These are phyloP conservation scores for Beauveria bassiana DNA, from an alignment of 2,329 filamentous ascomycete species.

Conservation along the genomic window DNA sequence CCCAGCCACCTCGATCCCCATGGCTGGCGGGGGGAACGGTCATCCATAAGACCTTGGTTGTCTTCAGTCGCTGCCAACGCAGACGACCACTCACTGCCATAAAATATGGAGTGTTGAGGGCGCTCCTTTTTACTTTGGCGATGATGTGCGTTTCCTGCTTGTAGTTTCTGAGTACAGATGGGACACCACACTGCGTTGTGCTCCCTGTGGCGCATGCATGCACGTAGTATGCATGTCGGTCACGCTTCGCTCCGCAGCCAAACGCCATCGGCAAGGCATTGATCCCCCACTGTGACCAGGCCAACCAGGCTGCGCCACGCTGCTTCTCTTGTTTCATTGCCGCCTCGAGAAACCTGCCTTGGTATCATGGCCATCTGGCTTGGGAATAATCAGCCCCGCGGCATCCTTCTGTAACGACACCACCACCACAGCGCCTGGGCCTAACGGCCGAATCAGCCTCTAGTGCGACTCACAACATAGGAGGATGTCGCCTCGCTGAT, in stretches of 20 bases:
- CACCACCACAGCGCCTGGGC: background rate
- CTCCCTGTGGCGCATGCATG: background rate
- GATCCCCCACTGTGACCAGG: background rate
- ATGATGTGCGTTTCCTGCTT: too few species aligned
- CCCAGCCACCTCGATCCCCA: background rate
- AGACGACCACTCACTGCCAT: too few species aligned
- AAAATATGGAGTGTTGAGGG: too few species aligned
- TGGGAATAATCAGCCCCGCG: background rate
- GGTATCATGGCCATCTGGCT: background rate
- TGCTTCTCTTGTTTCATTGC: background rate
- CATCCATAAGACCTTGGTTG: background rate
- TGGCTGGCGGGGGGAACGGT: background rate
- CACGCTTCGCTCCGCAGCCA: slow-evolving; percentile 4
- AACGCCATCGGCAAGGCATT: background rate
- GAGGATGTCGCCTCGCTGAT: background rate
- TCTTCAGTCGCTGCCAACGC: background rate
- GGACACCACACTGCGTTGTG: background rate
- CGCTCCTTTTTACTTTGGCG: too few species aligned
- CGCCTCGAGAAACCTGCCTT: background rate
- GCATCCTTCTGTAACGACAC: background rate
- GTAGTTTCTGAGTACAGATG: background rate
- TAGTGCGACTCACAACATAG: background rate
- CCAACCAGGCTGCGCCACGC: slow-evolving; percentile 9
- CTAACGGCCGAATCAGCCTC: background rate
- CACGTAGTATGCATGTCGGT: slow-evolving; percentile 6